A percentile compares a stretch with the other conserved stretches of the same genome.
Conservation (phyloP, 2,329 filamentous ascomycete species). For the Epicoccum nigrum region DNA sequence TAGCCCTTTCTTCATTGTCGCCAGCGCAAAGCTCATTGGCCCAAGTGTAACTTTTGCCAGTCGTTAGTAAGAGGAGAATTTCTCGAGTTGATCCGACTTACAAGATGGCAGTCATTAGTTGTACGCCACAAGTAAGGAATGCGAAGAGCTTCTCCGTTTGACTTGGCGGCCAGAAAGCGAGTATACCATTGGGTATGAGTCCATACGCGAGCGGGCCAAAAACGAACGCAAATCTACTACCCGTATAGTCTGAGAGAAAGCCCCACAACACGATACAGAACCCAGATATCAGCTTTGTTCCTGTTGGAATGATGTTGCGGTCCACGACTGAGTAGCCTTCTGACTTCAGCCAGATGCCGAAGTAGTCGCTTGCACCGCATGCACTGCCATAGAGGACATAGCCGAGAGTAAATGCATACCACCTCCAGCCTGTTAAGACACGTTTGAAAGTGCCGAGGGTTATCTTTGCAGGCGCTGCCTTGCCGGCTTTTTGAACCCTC, state of each 20-base stretch:
- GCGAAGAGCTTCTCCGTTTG: conserved; percentile 4
- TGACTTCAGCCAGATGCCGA: conserved; percentile 3
- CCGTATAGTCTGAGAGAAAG: conserved; percentile 1
- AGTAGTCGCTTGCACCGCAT: conserved; percentile 3
- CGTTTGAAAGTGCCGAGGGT: not conserved
- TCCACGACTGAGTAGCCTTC: conserved; percentile 1
- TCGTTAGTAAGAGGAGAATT: not conserved
- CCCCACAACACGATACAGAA: conserved; percentile 6
- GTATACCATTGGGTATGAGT: not conserved
- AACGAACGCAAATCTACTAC: not conserved
- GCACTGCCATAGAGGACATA: conserved; percentile 4
- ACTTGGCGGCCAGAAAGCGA: conserved; percentile 3
- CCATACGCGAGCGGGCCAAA: conserved; percentile 8
- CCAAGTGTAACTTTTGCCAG: not conserved
- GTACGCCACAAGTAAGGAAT: conserved; percentile 4
- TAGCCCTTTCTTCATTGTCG: conserved; percentile 3
- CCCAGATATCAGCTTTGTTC: conserved; percentile 1
- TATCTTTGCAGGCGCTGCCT: conserved; percentile 1
- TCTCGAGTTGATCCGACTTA: not conserved
- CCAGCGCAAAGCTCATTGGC: conserved; percentile 6
- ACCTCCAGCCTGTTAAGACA: not conserved
- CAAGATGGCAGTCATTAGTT: conserved; percentile 9
- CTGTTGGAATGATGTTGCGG: conserved; percentile 1
- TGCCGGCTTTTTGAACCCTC: not conserved
- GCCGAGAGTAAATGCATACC: conserved; percentile 3